Conservation (phyloP, 768 basidiomycete genomes). For the Piloderma croceum region DNA sequence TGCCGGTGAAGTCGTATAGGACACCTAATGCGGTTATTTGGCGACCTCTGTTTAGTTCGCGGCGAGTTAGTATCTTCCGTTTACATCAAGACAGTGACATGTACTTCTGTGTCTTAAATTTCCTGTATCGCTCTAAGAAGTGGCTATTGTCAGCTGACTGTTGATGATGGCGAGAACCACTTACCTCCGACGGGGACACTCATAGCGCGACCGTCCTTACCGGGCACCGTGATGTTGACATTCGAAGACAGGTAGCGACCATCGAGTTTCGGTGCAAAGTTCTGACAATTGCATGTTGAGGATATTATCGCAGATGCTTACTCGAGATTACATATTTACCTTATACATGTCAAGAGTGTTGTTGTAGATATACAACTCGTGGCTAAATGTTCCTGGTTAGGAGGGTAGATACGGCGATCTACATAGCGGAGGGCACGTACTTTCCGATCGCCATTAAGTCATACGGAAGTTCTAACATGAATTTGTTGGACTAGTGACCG, state of each 20-base stretch:
- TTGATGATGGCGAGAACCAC: conserved; percentile 2
- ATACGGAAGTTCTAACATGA: conserved; percentile 68
- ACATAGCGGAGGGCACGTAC: conserved; percentile 32
- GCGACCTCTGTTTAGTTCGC: conserved; percentile 59
- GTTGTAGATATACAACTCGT: conserved; percentile 75
- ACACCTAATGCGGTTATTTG: conserved; percentile 78
- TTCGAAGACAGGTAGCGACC: conserved; percentile 82
- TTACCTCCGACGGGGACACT: conserved; percentile 35
- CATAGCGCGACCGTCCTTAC: too few relatives aligned
- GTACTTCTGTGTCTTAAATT: conserved; percentile 74
- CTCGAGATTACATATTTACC: conserved; percentile 10
- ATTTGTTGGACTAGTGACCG: conserved; percentile 56
- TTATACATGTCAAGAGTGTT: conserved; percentile 61
- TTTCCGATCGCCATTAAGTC: conserved; percentile 85
- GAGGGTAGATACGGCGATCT: too few relatives aligned
- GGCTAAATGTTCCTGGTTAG: too few relatives aligned
- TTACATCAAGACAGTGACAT: conserved; percentile 15
- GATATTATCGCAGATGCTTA: background rate
- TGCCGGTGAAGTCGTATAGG: conserved; percentile 69
- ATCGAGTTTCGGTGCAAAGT: conserved; percentile 59
- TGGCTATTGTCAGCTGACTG: conserved; percentile 6
- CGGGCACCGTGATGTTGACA: conserved; percentile 65
- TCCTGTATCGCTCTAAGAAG: conserved; percentile 49
- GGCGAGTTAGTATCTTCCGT: too few relatives aligned
- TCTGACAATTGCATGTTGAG: conserved; percentile 40